A percentile compares a stretch with the other conserved stretches of the same genome.
Conservation (phyloP, 1,284 basidiomycete species). For the Tranzscheliella williamsii region DNA sequence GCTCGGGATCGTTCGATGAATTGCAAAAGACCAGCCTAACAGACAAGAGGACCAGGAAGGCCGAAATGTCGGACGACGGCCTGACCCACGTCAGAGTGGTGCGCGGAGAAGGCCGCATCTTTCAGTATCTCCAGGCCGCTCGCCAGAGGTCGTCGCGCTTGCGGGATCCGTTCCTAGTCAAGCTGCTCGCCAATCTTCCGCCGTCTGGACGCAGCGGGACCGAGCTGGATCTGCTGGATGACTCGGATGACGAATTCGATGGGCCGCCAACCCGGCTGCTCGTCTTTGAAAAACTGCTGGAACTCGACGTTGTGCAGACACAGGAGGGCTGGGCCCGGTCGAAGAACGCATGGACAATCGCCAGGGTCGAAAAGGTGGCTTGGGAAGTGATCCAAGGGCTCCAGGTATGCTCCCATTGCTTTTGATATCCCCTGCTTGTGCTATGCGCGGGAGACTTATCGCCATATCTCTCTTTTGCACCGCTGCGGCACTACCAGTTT, state of each 20-base stretch:
- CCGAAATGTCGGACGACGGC: conserved; percentile 24
- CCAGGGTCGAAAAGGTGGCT: conserved; percentile 41
- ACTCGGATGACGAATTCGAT: conserved; percentile 15
- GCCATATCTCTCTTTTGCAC: too few species aligned
- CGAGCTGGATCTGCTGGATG: neutral
- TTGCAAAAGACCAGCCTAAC: conserved; percentile 40
- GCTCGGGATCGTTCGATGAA: conserved; percentile 48
- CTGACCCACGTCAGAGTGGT: conserved; percentile 42
- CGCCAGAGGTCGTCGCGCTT: conserved; percentile 7
- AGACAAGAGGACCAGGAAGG: conserved; percentile 21
- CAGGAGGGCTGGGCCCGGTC: conserved; percentile 34
- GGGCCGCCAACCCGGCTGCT: conserved; percentile 40
- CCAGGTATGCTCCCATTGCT: too few species aligned
- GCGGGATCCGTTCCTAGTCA: conserved; percentile 25
- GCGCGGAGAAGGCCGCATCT: conserved; percentile 46
- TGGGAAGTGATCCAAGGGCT: conserved; percentile 39
- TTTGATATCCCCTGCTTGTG: too few species aligned
- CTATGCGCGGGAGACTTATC: too few species aligned
- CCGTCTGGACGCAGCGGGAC: neutral
- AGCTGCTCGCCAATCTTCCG: conserved; percentile 36
- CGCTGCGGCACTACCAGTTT: too few species aligned
- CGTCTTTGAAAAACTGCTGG: conserved; percentile 47
- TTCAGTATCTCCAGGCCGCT: conserved; percentile 40
- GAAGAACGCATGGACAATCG: conserved; percentile 25
- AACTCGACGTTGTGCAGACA: conserved; percentile 39